Evolutionary conservation across 2,329 filamentous ascomycete species (phyloP), one percentile per base, ranked within the genome.

Genomic region (Ophiostoma ips): DNA sequence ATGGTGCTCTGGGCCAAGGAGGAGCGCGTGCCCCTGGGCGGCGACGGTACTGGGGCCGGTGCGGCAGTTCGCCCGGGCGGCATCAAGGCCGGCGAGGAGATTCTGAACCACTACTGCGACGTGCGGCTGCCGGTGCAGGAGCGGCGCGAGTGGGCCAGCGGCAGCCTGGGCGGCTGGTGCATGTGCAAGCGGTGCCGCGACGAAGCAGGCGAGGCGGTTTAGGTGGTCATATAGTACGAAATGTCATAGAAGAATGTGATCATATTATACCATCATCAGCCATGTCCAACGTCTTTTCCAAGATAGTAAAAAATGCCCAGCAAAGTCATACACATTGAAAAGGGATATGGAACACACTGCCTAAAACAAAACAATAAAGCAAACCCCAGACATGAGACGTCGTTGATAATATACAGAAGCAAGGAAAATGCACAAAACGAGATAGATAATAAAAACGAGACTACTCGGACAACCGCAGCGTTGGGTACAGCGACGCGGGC

Each of bases 101-200:
- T 96, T 41, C 65, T 94, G 55, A 94, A 88, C 62, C 90, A 96
- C 66, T 98, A 98, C 64, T 95, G 89, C 63, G 92, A 96, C 67
- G 74, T 95, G 49, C 72, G 77, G 18, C 63, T 96, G 52, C 73
- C 77, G 1, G 88, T 95, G 2, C 76, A 81, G 57, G 77, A 92
- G 61, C 76, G 92, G 51, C 77, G 92, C 54, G 89, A 94, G 60
- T 95, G 90, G 88, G 87, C 89, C 5, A 71, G 73, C 44, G 92
- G 90, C 5, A 89, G 87, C 52, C 70, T 98, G 48, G 92, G 92
- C 0, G 92, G 92, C 0, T 80, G 79, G 65, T 98, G 92, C 67
- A 81, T 86, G 73, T 98, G 92, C 67, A 69, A 76, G 53, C 76
- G 92, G 56, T 98, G 92, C 65, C 68, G 81, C 21, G 81, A 76